Evolutionary conservation across 371 early-diverging fungal species (phyloP).

Genomic region (Basidiobolus heterosporus): DNA sequence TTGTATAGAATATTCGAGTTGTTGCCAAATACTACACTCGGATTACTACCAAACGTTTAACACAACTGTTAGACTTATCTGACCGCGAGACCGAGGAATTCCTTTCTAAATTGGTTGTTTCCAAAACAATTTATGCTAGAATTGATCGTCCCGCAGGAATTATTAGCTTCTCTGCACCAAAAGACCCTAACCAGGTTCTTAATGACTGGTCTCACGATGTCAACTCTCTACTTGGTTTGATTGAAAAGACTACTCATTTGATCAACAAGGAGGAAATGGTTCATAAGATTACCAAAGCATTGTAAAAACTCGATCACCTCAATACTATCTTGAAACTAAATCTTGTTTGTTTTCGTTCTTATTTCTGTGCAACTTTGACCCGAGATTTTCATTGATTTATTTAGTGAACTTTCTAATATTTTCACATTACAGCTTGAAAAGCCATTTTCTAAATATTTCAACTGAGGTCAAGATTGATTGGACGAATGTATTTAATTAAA

Average conservation of each 20-base stretch:
- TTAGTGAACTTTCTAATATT: too few species aligned
- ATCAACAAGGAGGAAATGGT: slow-evolving; percentile 92
- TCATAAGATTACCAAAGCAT: slow-evolving; percentile 35
- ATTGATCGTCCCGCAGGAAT: slow-evolving; percentile 87
- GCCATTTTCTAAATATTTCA: too few species aligned
- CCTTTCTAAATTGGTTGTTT: slow-evolving; percentile 78
- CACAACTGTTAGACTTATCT: slow-evolving; percentile 55
- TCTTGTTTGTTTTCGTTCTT: too few species aligned
- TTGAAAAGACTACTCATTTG: slow-evolving; percentile 89
- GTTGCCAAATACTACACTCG: slow-evolving; percentile 88
- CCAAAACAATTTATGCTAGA: slow-evolving; percentile 84
- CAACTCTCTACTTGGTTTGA: slow-evolving; percentile 64
- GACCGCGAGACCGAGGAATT: slow-evolving; percentile 73
- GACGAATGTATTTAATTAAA: too few species aligned
- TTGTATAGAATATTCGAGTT: slow-evolving; percentile 71
- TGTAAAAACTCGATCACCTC: slow-evolving; percentile 4
- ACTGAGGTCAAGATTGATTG: too few species aligned
- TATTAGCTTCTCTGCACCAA: slow-evolving; percentile 66
- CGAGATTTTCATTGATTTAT: too few species aligned
- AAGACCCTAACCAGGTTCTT: slow-evolving; percentile 71
- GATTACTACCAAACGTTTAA: slow-evolving; percentile 60
- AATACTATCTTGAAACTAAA: too few species aligned
- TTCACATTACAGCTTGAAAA: too few species aligned
- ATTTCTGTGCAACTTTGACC: too few species aligned
- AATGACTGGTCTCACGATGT: slow-evolving; percentile 87